Percentiles rank a stretch among this genome's conserved stretches.
Evolutionary conservation across 495 filamentous ascomycete genomes (phyloP).

Genomic region (Talaromyces ruber): DNA sequence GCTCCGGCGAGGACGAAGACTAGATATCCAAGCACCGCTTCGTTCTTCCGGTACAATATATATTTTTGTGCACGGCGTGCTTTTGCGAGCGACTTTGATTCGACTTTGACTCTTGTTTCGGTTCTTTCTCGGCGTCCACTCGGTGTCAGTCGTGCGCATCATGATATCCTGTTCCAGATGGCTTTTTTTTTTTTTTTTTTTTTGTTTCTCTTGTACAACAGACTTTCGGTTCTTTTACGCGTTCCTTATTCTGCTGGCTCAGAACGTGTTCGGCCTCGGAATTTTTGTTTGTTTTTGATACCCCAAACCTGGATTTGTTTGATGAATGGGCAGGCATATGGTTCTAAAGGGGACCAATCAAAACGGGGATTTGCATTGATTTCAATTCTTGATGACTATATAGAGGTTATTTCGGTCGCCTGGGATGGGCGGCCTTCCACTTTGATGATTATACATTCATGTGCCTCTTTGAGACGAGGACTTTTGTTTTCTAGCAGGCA

Average conservation of each 20-base stretch:
- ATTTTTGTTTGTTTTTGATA: constrained; percentile 24
- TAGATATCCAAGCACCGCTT: constrained; percentile 14
- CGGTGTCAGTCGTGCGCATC: constrained; percentile 2
- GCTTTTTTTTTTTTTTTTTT: constrained; percentile 4
- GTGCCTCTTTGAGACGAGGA: constrained; percentile 1
- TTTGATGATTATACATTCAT: background rate
- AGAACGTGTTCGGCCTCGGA: constrained; percentile 11
- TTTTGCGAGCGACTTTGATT: constrained; percentile 11
- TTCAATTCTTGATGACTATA: background rate
- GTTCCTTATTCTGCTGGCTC: constrained; percentile 12
- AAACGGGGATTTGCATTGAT: constrained; percentile 15
- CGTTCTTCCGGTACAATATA: background rate
- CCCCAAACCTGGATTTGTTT: constrained; percentile 15
- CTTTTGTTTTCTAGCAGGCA: background rate
- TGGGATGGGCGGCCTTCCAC: background rate
- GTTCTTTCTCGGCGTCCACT: constrained; percentile 10
- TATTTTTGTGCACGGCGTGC: constrained; percentile 6
- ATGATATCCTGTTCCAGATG: constrained; percentile 10
- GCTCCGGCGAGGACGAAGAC: constrained; percentile 37
- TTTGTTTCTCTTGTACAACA: constrained; percentile 32
- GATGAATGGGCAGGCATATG: constrained; percentile 17
- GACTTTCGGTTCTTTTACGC: constrained; percentile 16
- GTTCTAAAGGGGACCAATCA: constrained; percentile 15
- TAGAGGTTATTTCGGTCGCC: constrained; percentile 1
- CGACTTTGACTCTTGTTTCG: constrained; percentile 6